Evolutionary conservation across 495 filamentous ascomycete genomes (phyloP).

Genomic region (Aspergillus homomorphus): DNA sequence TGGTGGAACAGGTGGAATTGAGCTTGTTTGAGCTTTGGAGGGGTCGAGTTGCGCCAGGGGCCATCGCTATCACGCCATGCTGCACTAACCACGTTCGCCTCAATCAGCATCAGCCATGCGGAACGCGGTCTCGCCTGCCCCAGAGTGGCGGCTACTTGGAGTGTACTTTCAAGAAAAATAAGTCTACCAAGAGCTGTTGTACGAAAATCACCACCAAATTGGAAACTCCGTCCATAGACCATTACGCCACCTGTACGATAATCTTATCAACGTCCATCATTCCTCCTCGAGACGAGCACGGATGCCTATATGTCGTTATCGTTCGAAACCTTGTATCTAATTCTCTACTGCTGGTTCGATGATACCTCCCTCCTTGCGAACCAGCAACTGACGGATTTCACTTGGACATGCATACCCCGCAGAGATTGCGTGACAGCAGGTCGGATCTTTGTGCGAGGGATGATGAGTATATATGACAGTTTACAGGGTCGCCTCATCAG

Average conservation of each 20-base stretch:
- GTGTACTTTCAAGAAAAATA: neutral
- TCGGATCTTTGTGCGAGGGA: conserved; percentile 18
- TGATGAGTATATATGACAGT: conserved; percentile 18
- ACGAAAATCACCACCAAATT: neutral
- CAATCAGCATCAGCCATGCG: neutral
- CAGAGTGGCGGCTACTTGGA: too few species aligned
- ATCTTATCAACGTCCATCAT: neutral
- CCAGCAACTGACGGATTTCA: neutral
- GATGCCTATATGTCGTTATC: neutral
- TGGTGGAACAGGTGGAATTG: neutral
- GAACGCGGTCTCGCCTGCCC: neutral
- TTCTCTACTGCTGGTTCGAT: neutral
- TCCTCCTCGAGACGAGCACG: neutral
- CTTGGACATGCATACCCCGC: conserved; percentile 24
- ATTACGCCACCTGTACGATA: neutral
- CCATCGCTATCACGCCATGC: conserved; percentile 21
- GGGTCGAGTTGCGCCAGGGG: conserved; percentile 17
- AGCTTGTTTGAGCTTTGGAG: conserved; percentile 5
- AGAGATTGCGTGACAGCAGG: conserved; percentile 21
- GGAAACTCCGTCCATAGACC: neutral
- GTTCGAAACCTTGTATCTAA: neutral
- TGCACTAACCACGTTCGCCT: neutral
- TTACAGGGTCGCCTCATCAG: neutral
- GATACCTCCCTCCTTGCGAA: neutral
- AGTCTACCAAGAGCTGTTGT: neutral